phyloP scores from a whole-genome alignment of 2,329 filamentous ascomycete genomes.

The Nothophaeocryptopus gaeumannii region DNA sequence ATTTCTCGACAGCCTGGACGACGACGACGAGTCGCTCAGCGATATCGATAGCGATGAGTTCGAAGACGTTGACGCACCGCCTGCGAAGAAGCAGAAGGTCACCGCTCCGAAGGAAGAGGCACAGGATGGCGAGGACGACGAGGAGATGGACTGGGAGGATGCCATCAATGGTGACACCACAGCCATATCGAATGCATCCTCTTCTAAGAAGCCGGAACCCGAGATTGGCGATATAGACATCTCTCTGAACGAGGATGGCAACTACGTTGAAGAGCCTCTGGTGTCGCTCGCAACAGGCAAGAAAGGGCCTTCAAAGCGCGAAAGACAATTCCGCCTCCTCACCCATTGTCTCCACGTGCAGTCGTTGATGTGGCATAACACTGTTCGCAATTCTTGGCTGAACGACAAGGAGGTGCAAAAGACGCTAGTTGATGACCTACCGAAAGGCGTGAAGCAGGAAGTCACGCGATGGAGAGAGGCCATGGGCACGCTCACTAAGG shows the following conservation, averaged over 20 bases:
- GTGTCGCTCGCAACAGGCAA: conserved; percentile 52
- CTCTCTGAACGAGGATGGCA: conserved; percentile 39
- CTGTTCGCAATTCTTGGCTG: conserved; percentile 78
- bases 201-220: conserved; percentile 20
- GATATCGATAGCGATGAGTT: conserved; percentile 50
- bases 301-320: conserved; percentile 82
- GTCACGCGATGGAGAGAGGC: conserved; percentile 69
- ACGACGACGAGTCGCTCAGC: conserved; percentile 40
- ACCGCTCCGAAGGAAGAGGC: conserved; percentile 36
- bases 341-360: conserved; percentile 90
- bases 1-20: conserved; percentile 38
- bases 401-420: conserved; percentile 74
- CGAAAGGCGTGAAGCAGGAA: conserved; percentile 66
- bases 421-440: conserved; percentile 70
- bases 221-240: conserved; percentile 35
- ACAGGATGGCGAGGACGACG: conserved; percentile 54
- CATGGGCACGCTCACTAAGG: conserved; percentile 55
- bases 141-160: conserved; percentile 60
- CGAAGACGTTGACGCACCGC: conserved; percentile 42
- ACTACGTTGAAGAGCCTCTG: conserved; percentile 39
- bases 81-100: conserved; percentile 44
- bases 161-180: conserved; percentile 30
- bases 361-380: conserved; percentile 84
- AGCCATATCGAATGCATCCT: conserved; percentile 29
- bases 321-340: conserved; percentile 71